These are phyloP conservation scores for Austroboletus niveus DNA, from an alignment of 1,284 basidiomycete genomes.

Conservation along the genomic window DNA sequence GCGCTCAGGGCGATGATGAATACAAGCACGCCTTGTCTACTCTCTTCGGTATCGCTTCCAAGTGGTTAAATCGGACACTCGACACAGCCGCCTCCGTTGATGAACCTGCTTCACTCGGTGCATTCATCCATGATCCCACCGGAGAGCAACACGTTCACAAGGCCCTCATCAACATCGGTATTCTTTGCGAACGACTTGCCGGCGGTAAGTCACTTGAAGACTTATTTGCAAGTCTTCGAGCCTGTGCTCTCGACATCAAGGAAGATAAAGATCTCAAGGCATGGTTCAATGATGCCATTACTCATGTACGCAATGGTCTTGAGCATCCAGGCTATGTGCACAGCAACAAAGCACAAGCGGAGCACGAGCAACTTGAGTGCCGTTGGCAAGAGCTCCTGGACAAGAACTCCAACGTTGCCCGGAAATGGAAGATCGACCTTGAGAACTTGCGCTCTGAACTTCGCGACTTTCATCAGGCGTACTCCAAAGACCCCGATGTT, in stretches of 20 bases:
- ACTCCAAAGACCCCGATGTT: conserved; percentile 50
- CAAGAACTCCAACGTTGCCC: conserved; percentile 39
- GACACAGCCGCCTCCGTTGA: conserved; percentile 45
- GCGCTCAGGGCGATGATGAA: conserved; percentile 54
- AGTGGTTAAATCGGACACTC: conserved; percentile 53
- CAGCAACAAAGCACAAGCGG: conserved; percentile 43
- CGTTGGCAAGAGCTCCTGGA: conserved; percentile 51
- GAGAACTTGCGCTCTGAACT: conserved; percentile 44
- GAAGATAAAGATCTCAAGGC: conserved; percentile 45
- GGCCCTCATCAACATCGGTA: conserved; percentile 44
- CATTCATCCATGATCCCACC: conserved; percentile 56
- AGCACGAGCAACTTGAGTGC: conserved; percentile 42
- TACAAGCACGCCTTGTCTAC: conserved; percentile 56
- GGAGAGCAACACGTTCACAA: conserved; percentile 54
- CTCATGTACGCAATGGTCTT: conserved; percentile 44
- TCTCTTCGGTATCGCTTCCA: conserved; percentile 52
- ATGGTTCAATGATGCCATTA: conserved; percentile 51
- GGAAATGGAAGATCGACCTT: conserved; percentile 52
- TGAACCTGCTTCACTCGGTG: conserved; percentile 42
- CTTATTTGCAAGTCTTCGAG: conserved; percentile 38
- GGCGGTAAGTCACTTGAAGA: conserved; percentile 45
- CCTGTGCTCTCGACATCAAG: conserved; percentile 44
- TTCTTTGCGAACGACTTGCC: conserved; percentile 49
- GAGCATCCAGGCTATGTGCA: conserved; percentile 50
- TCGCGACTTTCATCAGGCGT: conserved; percentile 40